These are phyloP conservation scores for Penicillium bialowiezense DNA, from an alignment of 495 filamentous ascomycete genomes.

Conservation along the genomic window DNA sequence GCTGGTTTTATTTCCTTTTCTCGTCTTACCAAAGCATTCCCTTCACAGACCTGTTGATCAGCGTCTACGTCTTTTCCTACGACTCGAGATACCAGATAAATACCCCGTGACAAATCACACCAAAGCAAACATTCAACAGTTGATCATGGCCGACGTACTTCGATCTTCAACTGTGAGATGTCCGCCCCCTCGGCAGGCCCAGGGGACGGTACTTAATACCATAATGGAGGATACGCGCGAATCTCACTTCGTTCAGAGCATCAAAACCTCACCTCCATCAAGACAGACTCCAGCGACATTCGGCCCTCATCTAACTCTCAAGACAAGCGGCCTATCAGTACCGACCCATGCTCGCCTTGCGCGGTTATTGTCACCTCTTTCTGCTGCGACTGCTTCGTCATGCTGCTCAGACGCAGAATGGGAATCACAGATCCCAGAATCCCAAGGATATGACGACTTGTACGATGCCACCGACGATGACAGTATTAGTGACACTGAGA, in stretches of 20 bases:
- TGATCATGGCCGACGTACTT: conserved; percentile 56
- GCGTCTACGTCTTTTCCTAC: conserved; percentile 31
- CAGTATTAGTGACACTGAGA: conserved; percentile 23
- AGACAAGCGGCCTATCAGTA: conserved; percentile 33
- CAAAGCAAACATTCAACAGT: conserved; percentile 21
- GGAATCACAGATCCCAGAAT: conserved; percentile 48
- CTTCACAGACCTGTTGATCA: conserved; percentile 41
- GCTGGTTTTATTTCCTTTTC: conserved; percentile 12
- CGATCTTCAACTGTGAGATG: conserved; percentile 54
- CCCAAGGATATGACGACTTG: conserved; percentile 71
- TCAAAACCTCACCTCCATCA: conserved; percentile 3
- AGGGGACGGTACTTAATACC: conserved; percentile 73
- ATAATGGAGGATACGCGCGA: conserved; percentile 71
- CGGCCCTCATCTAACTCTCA: conserved; percentile 38
- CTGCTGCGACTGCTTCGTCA: conserved; percentile 36
- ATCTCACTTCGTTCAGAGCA: conserved; percentile 23
- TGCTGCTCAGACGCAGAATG: conserved; percentile 44
- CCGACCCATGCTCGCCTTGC: conserved; percentile 27
- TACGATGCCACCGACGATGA: conserved; percentile 82
- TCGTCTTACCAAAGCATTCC: conserved; percentile 20
- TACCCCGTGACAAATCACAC: conserved; percentile 12
- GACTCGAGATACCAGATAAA: conserved; percentile 39
- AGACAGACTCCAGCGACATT: conserved; percentile 8
- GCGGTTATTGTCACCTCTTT: conserved; percentile 36
- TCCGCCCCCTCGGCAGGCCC: conserved; percentile 69